Evolutionary conservation across 1,139 yeast genomes (phyloP).

Genomic region (Yamadazyma oceani): DNA sequence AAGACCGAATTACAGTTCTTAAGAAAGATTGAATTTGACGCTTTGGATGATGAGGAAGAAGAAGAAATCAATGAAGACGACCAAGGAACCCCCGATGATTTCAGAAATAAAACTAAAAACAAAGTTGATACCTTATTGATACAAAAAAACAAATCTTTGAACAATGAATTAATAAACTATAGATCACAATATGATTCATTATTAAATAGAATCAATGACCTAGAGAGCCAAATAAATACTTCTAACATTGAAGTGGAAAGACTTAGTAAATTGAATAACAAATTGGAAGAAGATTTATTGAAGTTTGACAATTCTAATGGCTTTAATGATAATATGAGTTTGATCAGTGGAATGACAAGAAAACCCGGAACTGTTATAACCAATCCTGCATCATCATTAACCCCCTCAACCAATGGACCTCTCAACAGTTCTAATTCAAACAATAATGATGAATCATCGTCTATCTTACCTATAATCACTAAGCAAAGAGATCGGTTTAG

Average conservation of each 20-base stretch:
- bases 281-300: slow-evolving; percentile 70
- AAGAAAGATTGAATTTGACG: slow-evolving; percentile 74
- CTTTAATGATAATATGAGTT: slow-evolving; percentile 65
- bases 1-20: slow-evolving; percentile 72
- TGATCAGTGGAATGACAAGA: slow-evolving; percentile 60
- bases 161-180: slow-evolving; percentile 56
- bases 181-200: slow-evolving; percentile 53
- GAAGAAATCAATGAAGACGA: slow-evolving; percentile 23
- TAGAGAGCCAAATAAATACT: slow-evolving; percentile 40
- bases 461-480: slow-evolving; percentile 83
- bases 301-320: slow-evolving; percentile 45
- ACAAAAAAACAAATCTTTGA: slow-evolving; percentile 60
- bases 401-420: slow-evolving; percentile 1
- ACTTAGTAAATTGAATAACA: slow-evolving; percentile 48
- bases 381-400: slow-evolving; percentile 5
- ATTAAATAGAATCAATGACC: slow-evolving; percentile 31
- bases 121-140: slow-evolving; percentile 51
- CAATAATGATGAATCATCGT: slow-evolving; percentile 33
- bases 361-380: slow-evolving; percentile 28
- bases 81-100: slow-evolving; percentile 13
- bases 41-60: slow-evolving; percentile 29
- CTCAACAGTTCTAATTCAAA: slow-evolving; percentile 9
- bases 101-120: slow-evolving; percentile 17
- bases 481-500: slow-evolving; percentile 94
- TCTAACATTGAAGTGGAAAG: slow-evolving; percentile 36